Conservation (phyloP, 345 rosid species). For the Pugionium cornutum region DNA sequence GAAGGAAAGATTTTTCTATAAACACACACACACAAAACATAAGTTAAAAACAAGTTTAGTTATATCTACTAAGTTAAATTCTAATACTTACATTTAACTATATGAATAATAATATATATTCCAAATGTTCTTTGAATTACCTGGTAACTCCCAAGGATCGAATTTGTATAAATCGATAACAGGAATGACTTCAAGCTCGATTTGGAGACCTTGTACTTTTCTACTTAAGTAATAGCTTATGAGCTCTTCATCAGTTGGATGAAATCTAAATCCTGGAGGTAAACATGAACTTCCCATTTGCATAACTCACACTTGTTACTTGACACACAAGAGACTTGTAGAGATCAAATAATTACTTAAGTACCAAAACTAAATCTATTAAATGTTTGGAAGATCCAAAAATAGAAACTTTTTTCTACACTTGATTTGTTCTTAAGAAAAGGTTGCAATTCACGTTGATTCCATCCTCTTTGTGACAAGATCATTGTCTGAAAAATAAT, state of each 20-base stretch:
- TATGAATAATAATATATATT: background rate
- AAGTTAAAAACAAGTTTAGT: background rate
- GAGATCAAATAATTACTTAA: background rate
- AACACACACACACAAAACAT: background rate
- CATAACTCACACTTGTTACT: slow-evolving; percentile 27
- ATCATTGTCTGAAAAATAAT: slow-evolving; percentile 51
- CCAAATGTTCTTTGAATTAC: slow-evolving; percentile 29
- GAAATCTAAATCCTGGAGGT: slow-evolving; percentile 92
- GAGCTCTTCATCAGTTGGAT: slow-evolving; percentile 89
- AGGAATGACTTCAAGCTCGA: slow-evolving; percentile 89
- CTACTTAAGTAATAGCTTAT: slow-evolving; percentile 78
- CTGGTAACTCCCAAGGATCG: slow-evolving; percentile 97
- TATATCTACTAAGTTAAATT: background rate
- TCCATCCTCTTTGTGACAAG: slow-evolving; percentile 56
- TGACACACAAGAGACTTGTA: slow-evolving; percentile 17
- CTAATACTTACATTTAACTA: background rate
- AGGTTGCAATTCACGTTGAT: slow-evolving; percentile 56
- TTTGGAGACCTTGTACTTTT: slow-evolving; percentile 63
- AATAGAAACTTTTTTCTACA: slow-evolving; percentile 64
- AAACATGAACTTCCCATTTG: slow-evolving; percentile 69
- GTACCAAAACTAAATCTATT: slow-evolving; percentile 41
- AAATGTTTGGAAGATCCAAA: slow-evolving; percentile 77
- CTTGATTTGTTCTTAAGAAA: slow-evolving; percentile 55
- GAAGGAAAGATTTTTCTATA: slow-evolving; percentile 85
- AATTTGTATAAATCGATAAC: slow-evolving; percentile 81